phyloP scores from a whole-genome alignment of 495 filamentous ascomycete genomes.

The Podospora australis region DNA sequence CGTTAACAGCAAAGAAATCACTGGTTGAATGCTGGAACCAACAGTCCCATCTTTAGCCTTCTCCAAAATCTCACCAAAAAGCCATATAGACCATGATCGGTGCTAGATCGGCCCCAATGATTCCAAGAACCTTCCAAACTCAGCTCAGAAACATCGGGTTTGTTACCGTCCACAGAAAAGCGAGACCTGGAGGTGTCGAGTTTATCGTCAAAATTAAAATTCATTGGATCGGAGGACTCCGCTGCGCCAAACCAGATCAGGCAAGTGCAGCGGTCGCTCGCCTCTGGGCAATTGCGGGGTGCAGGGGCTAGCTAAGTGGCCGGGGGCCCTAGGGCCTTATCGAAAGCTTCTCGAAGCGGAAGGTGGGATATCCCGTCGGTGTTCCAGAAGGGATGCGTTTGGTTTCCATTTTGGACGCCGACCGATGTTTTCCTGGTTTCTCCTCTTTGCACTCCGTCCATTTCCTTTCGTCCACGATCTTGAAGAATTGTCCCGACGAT shows the following conservation, averaged over 20 bases:
- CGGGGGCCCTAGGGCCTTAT: not conserved
- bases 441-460: not conserved
- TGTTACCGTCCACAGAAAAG: too few relatives aligned
- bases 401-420: too few relatives aligned
- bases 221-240: not conserved
- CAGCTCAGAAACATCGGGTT: too few relatives aligned
- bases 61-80: too few relatives aligned
- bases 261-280: not conserved
- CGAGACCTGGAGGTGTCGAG: not conserved
- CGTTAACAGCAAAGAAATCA: too few relatives aligned
- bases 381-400: not conserved
- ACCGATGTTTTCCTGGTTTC: not conserved
- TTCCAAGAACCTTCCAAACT: too few relatives aligned
- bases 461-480: not conserved
- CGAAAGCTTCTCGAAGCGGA: slow-evolving; percentile 4
- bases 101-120: too few relatives aligned
- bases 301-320: not conserved
- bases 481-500: not conserved
- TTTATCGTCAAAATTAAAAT: not conserved
- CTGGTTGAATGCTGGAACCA: too few relatives aligned
- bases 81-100: too few relatives aligned
- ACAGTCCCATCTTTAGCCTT: too few relatives aligned
- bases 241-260: not conserved
- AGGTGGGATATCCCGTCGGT: slow-evolving; percentile 8
- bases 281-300: slow-evolving; percentile 11